Conservation (phyloP, 2,329 filamentous ascomycete genomes). For the Ophiocordyceps robertsii region DNA sequence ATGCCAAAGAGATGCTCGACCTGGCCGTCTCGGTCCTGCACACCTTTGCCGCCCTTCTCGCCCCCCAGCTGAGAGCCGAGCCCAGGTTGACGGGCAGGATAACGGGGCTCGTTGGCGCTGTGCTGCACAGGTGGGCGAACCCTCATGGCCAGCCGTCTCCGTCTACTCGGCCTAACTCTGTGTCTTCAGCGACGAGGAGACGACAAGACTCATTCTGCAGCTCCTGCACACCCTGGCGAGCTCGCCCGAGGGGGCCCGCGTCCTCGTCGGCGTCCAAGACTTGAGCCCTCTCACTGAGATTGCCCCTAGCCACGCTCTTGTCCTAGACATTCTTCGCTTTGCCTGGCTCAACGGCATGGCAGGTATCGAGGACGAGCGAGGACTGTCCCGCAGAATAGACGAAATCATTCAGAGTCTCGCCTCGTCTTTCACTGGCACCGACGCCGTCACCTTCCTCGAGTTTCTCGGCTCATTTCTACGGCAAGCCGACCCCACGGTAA, state of each 20-base stretch:
- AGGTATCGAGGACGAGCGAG: conserved; percentile 13
- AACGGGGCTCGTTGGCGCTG: conserved; percentile 35
- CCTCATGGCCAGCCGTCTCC: background rate
- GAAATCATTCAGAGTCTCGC: conserved; percentile 32
- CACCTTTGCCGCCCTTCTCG: conserved; percentile 45
- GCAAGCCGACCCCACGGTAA: conserved; percentile 33
- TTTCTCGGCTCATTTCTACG: conserved; percentile 42
- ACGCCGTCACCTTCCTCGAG: conserved; percentile 43
- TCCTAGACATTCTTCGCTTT: conserved; percentile 40
- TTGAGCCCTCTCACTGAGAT: conserved; percentile 42
- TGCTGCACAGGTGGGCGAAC: conserved; percentile 36
- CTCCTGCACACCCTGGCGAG: conserved; percentile 43
- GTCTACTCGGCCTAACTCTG: background rate
- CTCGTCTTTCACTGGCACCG: conserved; percentile 42
- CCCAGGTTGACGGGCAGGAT: conserved; percentile 38
- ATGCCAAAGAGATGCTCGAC: conserved; percentile 47
- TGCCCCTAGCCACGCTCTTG: conserved; percentile 37
- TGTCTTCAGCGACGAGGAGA: conserved; percentile 32
- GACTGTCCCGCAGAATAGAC: conserved; percentile 28
- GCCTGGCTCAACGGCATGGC: conserved; percentile 40
- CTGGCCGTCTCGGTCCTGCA: conserved; percentile 50
- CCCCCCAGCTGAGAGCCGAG: conserved; percentile 29
- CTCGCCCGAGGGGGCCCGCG: conserved; percentile 32
- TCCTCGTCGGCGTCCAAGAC: conserved; percentile 35
- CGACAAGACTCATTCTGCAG: conserved; percentile 39